Conservation (phyloP, 2,329 filamentous ascomycete genomes). For the Fusarium robinianum region DNA sequence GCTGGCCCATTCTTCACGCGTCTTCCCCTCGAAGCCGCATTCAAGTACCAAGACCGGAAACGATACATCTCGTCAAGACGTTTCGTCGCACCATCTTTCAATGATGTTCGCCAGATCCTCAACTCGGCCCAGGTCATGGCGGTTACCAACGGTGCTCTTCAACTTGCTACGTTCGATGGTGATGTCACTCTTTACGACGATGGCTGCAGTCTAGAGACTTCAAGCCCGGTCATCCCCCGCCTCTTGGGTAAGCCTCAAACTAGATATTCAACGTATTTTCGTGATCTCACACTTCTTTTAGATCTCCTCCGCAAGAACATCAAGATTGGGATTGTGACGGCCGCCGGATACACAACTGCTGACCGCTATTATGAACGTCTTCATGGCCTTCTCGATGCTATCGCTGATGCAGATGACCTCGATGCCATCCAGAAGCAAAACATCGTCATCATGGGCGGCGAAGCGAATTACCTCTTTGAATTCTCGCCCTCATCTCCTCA, state of each 20-base stretch:
- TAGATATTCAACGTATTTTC: not conserved
- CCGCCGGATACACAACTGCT: conserved; percentile 90
- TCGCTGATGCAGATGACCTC: conserved; percentile 63
- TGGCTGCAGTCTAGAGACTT: conserved; percentile 74
- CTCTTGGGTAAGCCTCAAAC: conserved; percentile 55
- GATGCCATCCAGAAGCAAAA: conserved; percentile 72
- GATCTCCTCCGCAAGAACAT: conserved; percentile 77
- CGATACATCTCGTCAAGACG: conserved; percentile 87
- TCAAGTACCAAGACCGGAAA: conserved; percentile 84
- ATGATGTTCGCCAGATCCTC: conserved; percentile 88
- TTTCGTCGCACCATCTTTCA: conserved; percentile 96
- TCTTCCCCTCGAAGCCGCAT: conserved; percentile 84
- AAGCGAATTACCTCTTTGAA: conserved; percentile 93
- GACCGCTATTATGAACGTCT: conserved; percentile 85
- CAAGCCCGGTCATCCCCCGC: conserved; percentile 75
- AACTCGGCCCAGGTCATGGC: conserved; percentile 96
- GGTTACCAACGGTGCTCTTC: conserved; percentile 75
- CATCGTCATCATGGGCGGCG: conserved; percentile 90
- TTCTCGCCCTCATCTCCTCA: conserved; percentile 68
- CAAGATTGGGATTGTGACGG: conserved; percentile 93
- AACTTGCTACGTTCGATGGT: conserved; percentile 94
- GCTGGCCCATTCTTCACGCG: conserved; percentile 94
- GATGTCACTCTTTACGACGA: conserved; percentile 96
- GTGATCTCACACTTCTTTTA: conserved; percentile 20
- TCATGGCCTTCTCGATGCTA: conserved; percentile 81